Conservation (phyloP, 2,329 filamentous ascomycete species). For the Pseudogymnoascus sp. region DNA sequence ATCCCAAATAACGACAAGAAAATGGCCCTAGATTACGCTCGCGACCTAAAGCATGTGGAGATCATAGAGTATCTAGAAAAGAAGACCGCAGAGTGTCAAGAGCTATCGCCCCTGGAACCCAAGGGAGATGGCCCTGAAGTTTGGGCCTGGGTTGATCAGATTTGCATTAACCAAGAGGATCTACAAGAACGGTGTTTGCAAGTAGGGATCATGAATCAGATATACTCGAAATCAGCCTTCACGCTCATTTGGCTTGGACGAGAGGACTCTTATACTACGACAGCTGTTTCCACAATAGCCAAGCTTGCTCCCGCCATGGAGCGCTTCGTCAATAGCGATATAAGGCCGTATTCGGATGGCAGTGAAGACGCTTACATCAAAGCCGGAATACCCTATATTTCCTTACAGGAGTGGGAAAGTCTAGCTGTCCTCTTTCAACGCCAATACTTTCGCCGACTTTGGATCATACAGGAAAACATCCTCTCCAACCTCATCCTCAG, state of each 20-base stretch:
- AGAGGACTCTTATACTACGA: conserved; percentile 8
- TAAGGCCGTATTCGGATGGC: neutral
- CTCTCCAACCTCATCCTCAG: conserved; percentile 28
- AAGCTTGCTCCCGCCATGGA: neutral
- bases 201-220: conserved; percentile 16
- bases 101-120: neutral
- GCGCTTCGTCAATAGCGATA: neutral
- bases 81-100: neutral
- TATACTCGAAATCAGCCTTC: conserved; percentile 14
- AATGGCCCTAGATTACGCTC: neutral
- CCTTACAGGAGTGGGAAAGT: conserved; percentile 23
- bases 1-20: neutral
- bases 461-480: conserved; percentile 34
- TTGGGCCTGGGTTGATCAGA: conserved; percentile 17
- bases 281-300: neutral
- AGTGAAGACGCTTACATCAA: neutral
- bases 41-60: neutral
- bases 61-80: neutral
- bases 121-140: neutral
- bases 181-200: conserved; percentile 13
- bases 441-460: conserved; percentile 31
- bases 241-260: conserved; percentile 16
- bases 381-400: neutral
- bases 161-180: conserved; percentile 19
- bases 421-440: conserved; percentile 30